Evolutionary conservation across 148 eudicot species (phyloP).

Genomic region (Oxyria digyna): DNA sequence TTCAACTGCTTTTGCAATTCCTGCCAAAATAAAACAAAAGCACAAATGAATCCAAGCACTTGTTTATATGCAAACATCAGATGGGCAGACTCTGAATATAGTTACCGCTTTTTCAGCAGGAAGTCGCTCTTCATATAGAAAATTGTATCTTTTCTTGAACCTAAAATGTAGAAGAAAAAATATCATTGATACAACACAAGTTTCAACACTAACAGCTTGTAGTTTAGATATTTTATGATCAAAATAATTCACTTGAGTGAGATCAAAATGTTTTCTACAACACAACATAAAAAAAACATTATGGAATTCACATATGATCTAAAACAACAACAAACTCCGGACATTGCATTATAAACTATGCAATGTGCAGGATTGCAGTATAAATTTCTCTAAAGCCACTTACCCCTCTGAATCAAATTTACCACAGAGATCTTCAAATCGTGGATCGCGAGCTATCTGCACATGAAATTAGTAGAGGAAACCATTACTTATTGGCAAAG

Average conservation of each 20-base stretch:
- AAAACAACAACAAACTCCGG: neutral
- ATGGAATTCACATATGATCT: neutral
- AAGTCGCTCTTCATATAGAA: conserved; percentile 50
- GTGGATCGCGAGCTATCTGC: conserved; percentile 82
- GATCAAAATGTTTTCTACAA: neutral
- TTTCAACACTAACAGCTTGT: neutral
- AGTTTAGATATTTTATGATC: neutral
- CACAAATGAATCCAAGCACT: conserved; percentile 8
- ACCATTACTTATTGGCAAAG: neutral
- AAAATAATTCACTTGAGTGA: neutral
- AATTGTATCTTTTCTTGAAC: conserved; percentile 80
- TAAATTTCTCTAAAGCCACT: conserved; percentile 7
- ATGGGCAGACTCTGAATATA: neutral
- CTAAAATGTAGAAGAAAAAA: conserved; percentile 17
- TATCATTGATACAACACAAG: too few relatives aligned
- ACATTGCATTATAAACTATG: neutral
- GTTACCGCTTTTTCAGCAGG: conserved; percentile 78
- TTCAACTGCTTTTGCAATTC: conserved; percentile 47
- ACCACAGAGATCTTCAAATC: conserved; percentile 86
- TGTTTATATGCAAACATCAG: neutral
- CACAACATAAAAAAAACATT: neutral
- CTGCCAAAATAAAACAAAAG: conserved; percentile 21
- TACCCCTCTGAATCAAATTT: conserved; percentile 62
- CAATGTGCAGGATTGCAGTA: neutral
- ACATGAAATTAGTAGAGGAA: conserved; percentile 3